Base-by-base conservation (phyloP, 2,329 filamentous ascomycete genomes). In the Drechslera avenae region DNA sequence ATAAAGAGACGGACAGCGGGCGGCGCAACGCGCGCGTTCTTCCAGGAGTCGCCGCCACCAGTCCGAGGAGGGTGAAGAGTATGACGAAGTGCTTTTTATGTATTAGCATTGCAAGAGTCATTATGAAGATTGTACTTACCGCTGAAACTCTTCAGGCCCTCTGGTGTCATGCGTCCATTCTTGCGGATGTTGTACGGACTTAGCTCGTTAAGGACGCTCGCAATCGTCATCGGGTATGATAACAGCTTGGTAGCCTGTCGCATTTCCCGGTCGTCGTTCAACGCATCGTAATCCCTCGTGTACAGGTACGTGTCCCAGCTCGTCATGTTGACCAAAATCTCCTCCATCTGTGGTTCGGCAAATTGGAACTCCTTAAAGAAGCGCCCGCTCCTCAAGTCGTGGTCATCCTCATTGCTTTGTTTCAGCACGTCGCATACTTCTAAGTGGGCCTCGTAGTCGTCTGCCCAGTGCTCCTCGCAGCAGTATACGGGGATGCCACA, bases 221-320 rank as follows among this genome's bases (percentile, higher is more conserved):
- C 92, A 63, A 99, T 85, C 0, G 94, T 97, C 52, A 94, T 78
- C 1, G 94, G 94, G 73, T 99, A 99, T 14, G 95, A 99, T 63
- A 99, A 79, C 61, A 99, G 81, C 59, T 91, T 85, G 1, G 94
- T 99, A 19, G 91, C 92, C 75, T 99, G 95, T 53, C 94, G 83
- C 86, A 99, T 89, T 66, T 86, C 88, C 51, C 93, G 84, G 71
- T 96, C 92, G 55, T 91, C 86, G 72, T 99, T 91, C 69, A 99
- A 86, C 4, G 95, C 95, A 60, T 88, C 84, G 66, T 94, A 97
- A 65, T 96, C 88, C 66, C 94, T 83, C 3, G 91, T 95, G 72
- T 96, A 99, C 68, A 99, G 79, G 64, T 95, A 90, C 0, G 94
- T 97, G 74, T 99, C 94, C 94, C 94, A 99, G 73, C 95, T 99